Evolutionary conservation across 345 rosid genomes (phyloP), one percentile per base, ranked within the genome.

Genomic region (Sonneratia caseolaris): DNA sequence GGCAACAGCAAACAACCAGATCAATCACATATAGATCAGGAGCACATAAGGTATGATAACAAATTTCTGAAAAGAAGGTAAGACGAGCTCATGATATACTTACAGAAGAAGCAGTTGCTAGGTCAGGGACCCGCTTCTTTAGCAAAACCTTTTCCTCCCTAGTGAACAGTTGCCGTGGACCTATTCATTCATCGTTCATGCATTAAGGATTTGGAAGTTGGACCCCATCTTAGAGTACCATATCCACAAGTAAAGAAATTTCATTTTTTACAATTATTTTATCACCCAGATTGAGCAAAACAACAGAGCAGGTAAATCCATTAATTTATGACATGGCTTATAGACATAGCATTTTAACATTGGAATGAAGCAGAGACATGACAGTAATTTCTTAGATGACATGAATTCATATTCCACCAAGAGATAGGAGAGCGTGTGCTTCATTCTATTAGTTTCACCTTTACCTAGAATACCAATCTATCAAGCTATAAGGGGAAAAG

Each of bases 121-220:
- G 71, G 83, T 94, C 75, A 59, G 96, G 99, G 0, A 76, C 78
- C 67, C 85, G 86, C 86, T 70, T 86, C 70, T 90, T 95, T 77
- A 91, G 81, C 80, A 95, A 78, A 72, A 79, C 68, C 76, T 91
- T 94, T 79, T 94, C 97, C 83, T 94, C 97, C 79, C 76, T 85
- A 0, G 92, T 79, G 73, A 91, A 88, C 82, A 94, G 74, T 84
- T 86, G 88, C 37, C 91, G 85, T 3, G 78, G 83, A 56, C 85
- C 95, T 88, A 76, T 64, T 72, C 27, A 40, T 70, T 72, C 77
- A 72, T 80, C 32, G 9, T 62, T 62, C 10, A 22, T 11, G 38
- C 19, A 35, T 62, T 10, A 77, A 15, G n/a, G 72, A 10, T 57
- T 7, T 18, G 10, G 73, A 0, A 45, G 64, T 42, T 27, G 19